Evolutionary conservation across 2,329 filamentous ascomycete genomes (phyloP).

Genomic region (Tricladium varicosporioides): DNA sequence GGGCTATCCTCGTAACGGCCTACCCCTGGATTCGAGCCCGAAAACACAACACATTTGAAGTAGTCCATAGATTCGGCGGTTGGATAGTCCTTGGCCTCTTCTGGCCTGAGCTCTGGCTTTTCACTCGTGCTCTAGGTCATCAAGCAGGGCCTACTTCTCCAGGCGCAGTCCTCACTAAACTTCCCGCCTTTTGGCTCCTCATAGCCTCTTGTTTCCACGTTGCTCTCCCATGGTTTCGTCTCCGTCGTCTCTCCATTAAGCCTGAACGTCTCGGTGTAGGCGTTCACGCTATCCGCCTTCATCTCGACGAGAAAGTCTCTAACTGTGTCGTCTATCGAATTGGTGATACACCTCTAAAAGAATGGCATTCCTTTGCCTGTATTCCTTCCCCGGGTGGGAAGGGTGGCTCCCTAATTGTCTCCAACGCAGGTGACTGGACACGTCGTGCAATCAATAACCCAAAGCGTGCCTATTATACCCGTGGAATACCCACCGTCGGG

Average conservation of each 20-base stretch:
- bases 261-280: constrained; percentile 56
- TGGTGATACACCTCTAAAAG: constrained; percentile 47
- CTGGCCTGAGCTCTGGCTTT: constrained; percentile 46
- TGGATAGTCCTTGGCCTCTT: constrained; percentile 52
- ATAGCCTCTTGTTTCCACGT: constrained; percentile 48
- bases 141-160: constrained; percentile 33
- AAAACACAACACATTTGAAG: constrained; percentile 56
- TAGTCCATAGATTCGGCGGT: constrained; percentile 54
- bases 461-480: constrained; percentile 50
- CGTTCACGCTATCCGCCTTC: constrained; percentile 54
- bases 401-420: constrained; percentile 55
- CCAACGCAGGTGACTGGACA: constrained; percentile 60
- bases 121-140: constrained; percentile 24
- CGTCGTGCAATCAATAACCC: constrained; percentile 48
- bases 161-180: constrained; percentile 11
- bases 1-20: constrained; percentile 48
- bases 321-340: constrained; percentile 46
- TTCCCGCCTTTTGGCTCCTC: constrained; percentile 55
- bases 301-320: constrained; percentile 46
- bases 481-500: constrained; percentile 46
- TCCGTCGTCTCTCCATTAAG: constrained; percentile 52
- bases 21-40: constrained; percentile 49
- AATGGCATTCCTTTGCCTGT: constrained; percentile 58
- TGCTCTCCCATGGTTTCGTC: constrained; percentile 56
- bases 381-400: constrained; percentile 43